Evolutionary conservation across 164 flowering plant species (phyloP), one percentile per base, ranked within the genome.

Genomic region (Annona squamosa): DNA sequence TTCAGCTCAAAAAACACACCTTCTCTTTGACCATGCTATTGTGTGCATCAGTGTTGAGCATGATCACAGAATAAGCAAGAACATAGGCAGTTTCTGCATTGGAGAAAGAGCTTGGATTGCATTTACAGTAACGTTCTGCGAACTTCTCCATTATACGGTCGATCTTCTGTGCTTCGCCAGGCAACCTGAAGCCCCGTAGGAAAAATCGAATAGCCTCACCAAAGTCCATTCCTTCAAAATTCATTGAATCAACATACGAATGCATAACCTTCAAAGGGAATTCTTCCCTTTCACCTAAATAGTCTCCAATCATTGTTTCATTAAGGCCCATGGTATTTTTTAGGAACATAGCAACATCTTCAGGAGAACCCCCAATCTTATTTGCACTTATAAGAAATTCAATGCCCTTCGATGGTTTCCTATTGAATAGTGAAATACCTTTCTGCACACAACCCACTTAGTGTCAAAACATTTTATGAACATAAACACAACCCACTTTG

Each of bases 21-120:
- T 96, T 96, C 72, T 92, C 97, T 82, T 93, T 96, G 19, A 96
- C 98, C 98, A 87, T 96, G 81, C 48, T 86, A 79, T 93, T 96
- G 77, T 96, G 99, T 59, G 99, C 99, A 84, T 96, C 99, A 4
- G 99, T 96, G 77, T 96, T 96, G 72, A 96, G 97, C 99, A 96
- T 65, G 81, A 96, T 96, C 73, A 93, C 99, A 75, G 99, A 96
- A 82, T 96, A 96, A 37, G 99, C 99, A 76, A 96, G 99, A 83
- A 96, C 98, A 80, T 96, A 96, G 71, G 98, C 99, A 69, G 99
- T 93, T 75, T 93, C 99, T 48, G 99, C 99, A 72, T 95, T 93
- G 48, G 86, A 85, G 78, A 96, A 96, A 68, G 94, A 85, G 75
- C 78, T 86, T 70, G 97, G 97, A 76, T 89, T 91, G 86, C 99